A percentile compares a stretch with the other conserved stretches of the same genome.
Evolutionary conservation across 306 rosid genomes (phyloP).

Genomic region (Spatholobus suberectus): DNA sequence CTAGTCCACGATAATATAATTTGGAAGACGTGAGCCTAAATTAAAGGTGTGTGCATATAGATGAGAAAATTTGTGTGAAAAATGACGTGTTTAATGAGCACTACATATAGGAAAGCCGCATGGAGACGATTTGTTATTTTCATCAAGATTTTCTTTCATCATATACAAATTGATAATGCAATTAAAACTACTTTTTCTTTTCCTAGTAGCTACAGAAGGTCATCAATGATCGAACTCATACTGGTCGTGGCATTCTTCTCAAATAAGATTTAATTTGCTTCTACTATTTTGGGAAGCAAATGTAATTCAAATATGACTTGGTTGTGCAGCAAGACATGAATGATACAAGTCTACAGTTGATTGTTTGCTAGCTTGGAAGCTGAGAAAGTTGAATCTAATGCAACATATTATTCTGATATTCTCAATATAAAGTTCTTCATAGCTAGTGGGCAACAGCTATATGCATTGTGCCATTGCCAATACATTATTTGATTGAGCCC

Average conservation of each 20-base stretch:
- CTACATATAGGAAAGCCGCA: background rate
- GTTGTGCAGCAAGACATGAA: slow-evolving; percentile 16
- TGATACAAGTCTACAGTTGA: background rate
- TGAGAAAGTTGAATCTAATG: slow-evolving; percentile 2
- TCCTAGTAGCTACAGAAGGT: background rate
- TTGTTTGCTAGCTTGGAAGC: slow-evolving; percentile 8
- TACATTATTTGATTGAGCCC: background rate
- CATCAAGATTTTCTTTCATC: background rate
- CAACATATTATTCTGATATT: background rate
- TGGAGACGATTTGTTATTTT: background rate
- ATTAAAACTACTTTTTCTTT: slow-evolving; percentile 3
- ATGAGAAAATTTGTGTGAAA: background rate
- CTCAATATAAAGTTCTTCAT: background rate
- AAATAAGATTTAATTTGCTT: slow-evolving; percentile 31
- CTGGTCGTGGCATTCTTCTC: background rate
- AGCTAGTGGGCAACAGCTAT: slow-evolving; percentile 13
- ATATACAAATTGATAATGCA: background rate
- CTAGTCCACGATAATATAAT: background rate
- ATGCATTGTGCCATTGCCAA: background rate
- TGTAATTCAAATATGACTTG: slow-evolving; percentile 22
- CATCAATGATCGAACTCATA: slow-evolving; percentile 13
- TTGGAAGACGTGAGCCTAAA: background rate
- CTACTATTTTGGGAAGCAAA: slow-evolving; percentile 33
- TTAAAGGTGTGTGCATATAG: background rate
- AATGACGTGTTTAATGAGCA: background rate